Evolutionary conservation across 2,329 filamentous ascomycete species (phyloP), one percentile per base, ranked within the genome.

Genomic region (Rasamsonia emersonii): DNA sequence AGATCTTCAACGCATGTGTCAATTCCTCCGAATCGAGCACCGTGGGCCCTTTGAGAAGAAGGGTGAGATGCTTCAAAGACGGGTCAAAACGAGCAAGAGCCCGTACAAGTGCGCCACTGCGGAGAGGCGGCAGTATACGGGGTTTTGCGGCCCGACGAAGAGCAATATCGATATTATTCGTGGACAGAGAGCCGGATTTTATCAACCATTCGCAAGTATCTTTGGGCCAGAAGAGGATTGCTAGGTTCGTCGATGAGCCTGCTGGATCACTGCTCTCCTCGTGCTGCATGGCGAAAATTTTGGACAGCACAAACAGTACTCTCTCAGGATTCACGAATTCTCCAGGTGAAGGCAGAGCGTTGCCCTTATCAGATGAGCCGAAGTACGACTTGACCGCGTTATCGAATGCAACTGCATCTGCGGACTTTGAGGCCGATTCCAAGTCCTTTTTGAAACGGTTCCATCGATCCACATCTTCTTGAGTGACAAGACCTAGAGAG

Each of bases 171-270:
- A 67, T 49, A n/a, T 58, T 61, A 29, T 52, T 53, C 5, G 46
- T 34, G 10, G 51, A 59, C 3, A 68, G 35, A 17, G 62, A 50
- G 11, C 61, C 58, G 5, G 53, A 36, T 9, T 51, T 41, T 27
- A 61, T 51, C 9, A 68, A 52, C 62, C 62, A 67, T 18, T 55
- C 39, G 30, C 61, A 60, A 7, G 59, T 61, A 10, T 40, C 39
- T 4, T 45, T 39, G 3, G 61, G 61, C 47, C 59, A 59, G n/a
- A 64, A 38, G 4, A 38, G 44, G 33, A 60, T 43, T 11, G 40
- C 47, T 9, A 61, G 43, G 28, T 43, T 52, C 30, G 44, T 48
- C 6, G 45, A 40, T 9, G 45, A 47, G 17, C 46, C 46, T 18
- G 44, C 41, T 2, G 54, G 42, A 21, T 53, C 50, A 9, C 39